phyloP scores from a whole-genome alignment of 2,329 filamentous ascomycete species.

The Cladorrhinum sp. region DNA sequence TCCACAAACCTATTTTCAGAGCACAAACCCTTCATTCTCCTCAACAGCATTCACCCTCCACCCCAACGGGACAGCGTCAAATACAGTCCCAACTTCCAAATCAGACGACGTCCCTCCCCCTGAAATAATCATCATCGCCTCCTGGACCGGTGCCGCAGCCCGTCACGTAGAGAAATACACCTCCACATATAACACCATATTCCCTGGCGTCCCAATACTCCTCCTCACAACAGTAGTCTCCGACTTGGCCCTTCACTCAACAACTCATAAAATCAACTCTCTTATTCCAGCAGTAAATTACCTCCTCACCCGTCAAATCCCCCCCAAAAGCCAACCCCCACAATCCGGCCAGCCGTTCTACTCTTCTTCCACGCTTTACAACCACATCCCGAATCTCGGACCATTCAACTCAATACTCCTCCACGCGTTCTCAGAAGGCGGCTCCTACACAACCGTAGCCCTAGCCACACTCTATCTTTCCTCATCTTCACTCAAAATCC shows the following conservation, averaged over 20 bases:
- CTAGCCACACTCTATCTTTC: conserved; percentile 38
- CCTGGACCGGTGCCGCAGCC: conserved; percentile 46
- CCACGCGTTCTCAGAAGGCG: conserved; percentile 51
- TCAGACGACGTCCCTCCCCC: conserved; percentile 19
- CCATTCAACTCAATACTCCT: conserved; percentile 33
- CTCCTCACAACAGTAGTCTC: conserved; percentile 33
- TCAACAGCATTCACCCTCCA: conserved; percentile 2
- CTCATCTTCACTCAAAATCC: conserved; percentile 32
- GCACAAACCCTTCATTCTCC: background rate
- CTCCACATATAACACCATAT: conserved; percentile 40
- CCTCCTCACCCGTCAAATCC: conserved; percentile 8
- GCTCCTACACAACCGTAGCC: conserved; percentile 37
- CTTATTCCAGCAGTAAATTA: conserved; percentile 20
- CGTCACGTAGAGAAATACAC: conserved; percentile 47
- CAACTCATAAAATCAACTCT: conserved; percentile 16
- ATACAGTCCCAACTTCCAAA: conserved; percentile 1
- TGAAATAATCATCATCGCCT: conserved; percentile 41
- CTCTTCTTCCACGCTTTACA: background rate
- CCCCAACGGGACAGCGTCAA: background rate
- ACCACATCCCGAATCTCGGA: conserved; percentile 12
- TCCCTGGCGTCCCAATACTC: conserved; percentile 41
- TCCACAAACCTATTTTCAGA: background rate
- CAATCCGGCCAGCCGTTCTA: conserved; percentile 14
- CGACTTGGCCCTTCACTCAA: conserved; percentile 20
- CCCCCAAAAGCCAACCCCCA: conserved; percentile 27